Base-by-base conservation (phyloP, 768 basidiomycete species). In the Dioszegia aurantiaca region DNA sequence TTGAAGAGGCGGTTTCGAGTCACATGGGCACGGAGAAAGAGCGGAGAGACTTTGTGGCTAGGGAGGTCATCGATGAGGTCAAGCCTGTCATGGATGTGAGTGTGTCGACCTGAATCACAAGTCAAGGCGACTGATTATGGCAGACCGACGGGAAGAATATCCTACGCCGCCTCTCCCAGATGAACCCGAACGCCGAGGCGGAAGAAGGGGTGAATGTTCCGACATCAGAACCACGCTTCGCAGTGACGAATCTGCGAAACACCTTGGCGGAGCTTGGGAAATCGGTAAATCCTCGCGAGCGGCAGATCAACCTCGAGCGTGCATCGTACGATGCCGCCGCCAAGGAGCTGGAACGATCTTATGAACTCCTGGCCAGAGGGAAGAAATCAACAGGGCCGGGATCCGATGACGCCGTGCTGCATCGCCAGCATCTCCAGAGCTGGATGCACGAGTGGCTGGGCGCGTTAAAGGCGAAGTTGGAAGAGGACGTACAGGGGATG, bases 231-330 rank as follows among this genome's bases (percentile, higher is more conserved):
- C 42, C 59, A 43, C 65, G 74, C 41, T 74, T 72, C 62, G 63
- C 70, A 3, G 71, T 76, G 27, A 55, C 55, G 39, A 72, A 69
- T 46, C 67, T 76, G 14, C 67, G 73, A 24, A 63, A 64, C n/a
- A 67, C 72, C 14, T 88, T 85, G 63, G 59, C 68, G 0, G 84
- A 85, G 51, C 61, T 67, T 36, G 48, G 39, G 33, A 43, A 31
- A 43, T 49, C 63, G 0, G 45, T 49, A 23, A 51, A 65, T 4
- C 73, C 75, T 6, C 47, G 65, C 21, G 61, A 61, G 14, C 57
- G 75, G 21, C 73, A 75, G 58, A 52, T 60, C 26, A 49, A 51
- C n/a, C 61, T 77, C 6, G 73, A 75, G 44, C 51, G 58, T 14
- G 69, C 73, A 1, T 73, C 75, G 3, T 58, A 64, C 17, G 65